Percentiles rank a stretch among this genome's conserved stretches.
phyloP scores from a whole-genome alignment of 1,139 yeast species.

The Blastobotrys malaysiensis region DNA sequence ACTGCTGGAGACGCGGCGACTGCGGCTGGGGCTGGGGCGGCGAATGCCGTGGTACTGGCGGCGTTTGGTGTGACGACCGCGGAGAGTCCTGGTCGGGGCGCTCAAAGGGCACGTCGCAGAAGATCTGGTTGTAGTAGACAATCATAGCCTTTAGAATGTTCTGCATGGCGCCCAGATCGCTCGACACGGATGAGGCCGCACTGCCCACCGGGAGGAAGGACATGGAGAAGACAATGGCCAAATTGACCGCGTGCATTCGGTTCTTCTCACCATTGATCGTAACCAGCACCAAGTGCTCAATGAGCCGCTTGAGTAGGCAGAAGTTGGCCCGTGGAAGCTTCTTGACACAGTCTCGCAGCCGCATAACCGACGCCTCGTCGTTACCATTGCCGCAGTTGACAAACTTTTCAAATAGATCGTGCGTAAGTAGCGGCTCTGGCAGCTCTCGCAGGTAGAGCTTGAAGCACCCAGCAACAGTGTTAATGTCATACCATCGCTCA shows the following conservation, averaged over 20 bases:
- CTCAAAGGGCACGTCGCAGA: constrained; percentile 16
- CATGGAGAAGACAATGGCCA: constrained; percentile 73
- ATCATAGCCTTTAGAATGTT: constrained; percentile 36
- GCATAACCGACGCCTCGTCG: constrained; percentile 26
- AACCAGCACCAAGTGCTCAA: constrained; percentile 60
- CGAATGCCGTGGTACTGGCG: not conserved
- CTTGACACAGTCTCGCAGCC: constrained; percentile 43
- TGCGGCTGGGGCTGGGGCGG: not conserved
- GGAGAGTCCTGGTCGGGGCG: not conserved
- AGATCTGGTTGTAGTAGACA: constrained; percentile 27
- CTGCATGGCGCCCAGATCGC: constrained; percentile 37
- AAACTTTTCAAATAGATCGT: constrained; percentile 49
- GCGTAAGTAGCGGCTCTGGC: constrained; percentile 79
- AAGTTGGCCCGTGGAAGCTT: constrained; percentile 62
- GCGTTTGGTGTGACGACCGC: not conserved
- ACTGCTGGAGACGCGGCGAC: not conserved
- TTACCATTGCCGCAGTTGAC: constrained; percentile 28
- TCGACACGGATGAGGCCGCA: constrained; percentile 24
- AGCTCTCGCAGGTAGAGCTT: constrained; percentile 80
- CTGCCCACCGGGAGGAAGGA: constrained; percentile 41
- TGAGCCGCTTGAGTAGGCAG: constrained; percentile 58
- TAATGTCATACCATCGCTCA: constrained; percentile 71
- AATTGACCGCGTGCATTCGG: constrained; percentile 73
- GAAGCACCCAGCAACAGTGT: constrained; percentile 85
- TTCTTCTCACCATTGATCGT: constrained; percentile 55